These are phyloP conservation scores for Ophiostoma montium DNA, from an alignment of 2,329 filamentous ascomycete genomes.

Conservation along the genomic window DNA sequence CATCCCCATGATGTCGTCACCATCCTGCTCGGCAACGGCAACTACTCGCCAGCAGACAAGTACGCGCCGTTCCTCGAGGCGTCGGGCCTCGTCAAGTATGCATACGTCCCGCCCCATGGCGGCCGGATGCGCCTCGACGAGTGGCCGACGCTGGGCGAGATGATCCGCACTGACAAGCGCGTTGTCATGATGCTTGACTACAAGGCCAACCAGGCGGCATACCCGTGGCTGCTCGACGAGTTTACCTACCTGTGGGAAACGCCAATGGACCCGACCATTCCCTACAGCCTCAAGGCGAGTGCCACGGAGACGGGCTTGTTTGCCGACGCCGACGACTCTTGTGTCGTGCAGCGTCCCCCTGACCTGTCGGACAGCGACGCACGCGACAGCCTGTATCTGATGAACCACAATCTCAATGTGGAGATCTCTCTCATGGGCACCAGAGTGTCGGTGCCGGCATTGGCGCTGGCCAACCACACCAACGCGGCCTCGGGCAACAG, in stretches of 20 bases:
- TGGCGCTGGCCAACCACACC: constrained; percentile 53
- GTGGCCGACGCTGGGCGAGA: constrained; percentile 70
- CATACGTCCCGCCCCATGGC: constrained; percentile 50
- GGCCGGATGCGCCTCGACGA: constrained; percentile 48
- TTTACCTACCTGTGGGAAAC: constrained; percentile 88
- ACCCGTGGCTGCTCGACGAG: constrained; percentile 77
- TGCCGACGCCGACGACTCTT: constrained; percentile 52
- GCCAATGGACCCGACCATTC: constrained; percentile 52
- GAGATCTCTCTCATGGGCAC: constrained; percentile 53
- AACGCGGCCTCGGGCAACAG: constrained; percentile 53
- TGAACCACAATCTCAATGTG: constrained; percentile 85
- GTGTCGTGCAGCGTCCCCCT: constrained; percentile 63
- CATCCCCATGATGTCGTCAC: constrained; percentile 84
- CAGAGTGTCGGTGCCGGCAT: constrained; percentile 56
- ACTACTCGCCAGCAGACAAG: constrained; percentile 48
- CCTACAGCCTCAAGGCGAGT: neutral
- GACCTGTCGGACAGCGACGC: constrained; percentile 39
- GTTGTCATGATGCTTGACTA: constrained; percentile 79
- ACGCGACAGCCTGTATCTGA: constrained; percentile 56
- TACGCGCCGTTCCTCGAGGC: constrained; percentile 57
- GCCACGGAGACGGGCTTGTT: constrained; percentile 8
- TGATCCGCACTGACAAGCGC: constrained; percentile 60
- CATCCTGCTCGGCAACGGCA: constrained; percentile 72
- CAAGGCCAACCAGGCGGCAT: constrained; percentile 59
- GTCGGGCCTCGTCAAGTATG: constrained; percentile 57